Conservation (phyloP, 2,329 filamentous ascomycete species). For the Trichoderma semiorbis region DNA sequence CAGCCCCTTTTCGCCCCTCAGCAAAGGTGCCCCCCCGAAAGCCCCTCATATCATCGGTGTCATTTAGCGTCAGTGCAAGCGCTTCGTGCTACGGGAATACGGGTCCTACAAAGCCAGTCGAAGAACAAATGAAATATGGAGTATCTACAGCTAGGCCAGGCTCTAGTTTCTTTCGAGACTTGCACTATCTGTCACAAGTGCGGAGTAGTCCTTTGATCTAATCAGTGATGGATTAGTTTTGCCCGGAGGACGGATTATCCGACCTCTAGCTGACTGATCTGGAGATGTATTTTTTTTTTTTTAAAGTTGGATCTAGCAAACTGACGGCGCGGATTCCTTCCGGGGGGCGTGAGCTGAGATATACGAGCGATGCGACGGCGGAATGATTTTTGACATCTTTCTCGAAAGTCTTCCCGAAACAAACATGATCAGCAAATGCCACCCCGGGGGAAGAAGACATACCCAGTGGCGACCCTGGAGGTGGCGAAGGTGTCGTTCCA, state of each 20-base stretch:
- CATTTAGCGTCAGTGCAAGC: background rate
- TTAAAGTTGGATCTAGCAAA: slow-evolving; percentile 4
- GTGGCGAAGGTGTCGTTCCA: background rate
- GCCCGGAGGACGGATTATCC: slow-evolving; percentile 4
- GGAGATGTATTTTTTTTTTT: background rate
- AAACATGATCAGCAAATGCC: background rate
- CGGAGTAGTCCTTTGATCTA: background rate
- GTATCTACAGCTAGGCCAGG: background rate
- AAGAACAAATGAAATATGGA: slow-evolving; percentile 3
- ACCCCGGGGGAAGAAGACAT: background rate
- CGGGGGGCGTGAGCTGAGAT: background rate
- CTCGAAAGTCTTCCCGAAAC: slow-evolving; percentile 6
- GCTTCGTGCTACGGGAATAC: background rate
- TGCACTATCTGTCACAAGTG: background rate
- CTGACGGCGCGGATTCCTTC: background rate
- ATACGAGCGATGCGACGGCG: background rate
- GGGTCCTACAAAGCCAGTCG: background rate
- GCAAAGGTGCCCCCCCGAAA: background rate
- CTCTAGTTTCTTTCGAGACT: background rate
- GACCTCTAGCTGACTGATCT: slow-evolving; percentile 3
- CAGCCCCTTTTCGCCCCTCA: slow-evolving; percentile 13
- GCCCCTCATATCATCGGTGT: background rate
- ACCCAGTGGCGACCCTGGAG: background rate
- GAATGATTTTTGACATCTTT: background rate
- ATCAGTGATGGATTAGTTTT: background rate